phyloP scores from a whole-genome alignment of 352 stramenopile genomes.

The Globisporangium splendens region DNA sequence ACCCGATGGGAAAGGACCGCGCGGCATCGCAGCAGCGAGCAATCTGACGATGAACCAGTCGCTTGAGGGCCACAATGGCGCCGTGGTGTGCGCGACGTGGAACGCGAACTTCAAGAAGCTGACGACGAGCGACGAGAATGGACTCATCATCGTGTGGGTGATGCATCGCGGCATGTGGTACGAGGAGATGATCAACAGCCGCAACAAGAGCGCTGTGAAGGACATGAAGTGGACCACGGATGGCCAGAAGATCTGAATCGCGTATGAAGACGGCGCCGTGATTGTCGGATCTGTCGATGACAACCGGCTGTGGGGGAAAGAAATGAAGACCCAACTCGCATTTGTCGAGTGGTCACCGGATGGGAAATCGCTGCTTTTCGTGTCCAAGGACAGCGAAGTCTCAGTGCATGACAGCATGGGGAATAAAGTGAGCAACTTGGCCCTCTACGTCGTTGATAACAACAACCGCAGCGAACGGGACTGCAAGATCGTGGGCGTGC shows the following conservation, averaged over 20 bases:
- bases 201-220: constrained; percentile 92
- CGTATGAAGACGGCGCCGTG: constrained; percentile 92
- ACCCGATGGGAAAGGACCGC: constrained; percentile 63
- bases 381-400: constrained; percentile 81
- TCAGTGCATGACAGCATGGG: constrained; percentile 85
- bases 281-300: constrained; percentile 94
- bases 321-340: constrained; percentile 88
- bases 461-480: constrained; percentile 30
- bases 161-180: constrained; percentile 93
- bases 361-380: constrained; percentile 86
- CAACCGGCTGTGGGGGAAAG: constrained; percentile 93
- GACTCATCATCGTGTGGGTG: constrained; percentile 96
- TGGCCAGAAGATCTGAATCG: constrained; percentile 94
- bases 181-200: constrained; percentile 97
- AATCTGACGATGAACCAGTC: constrained; percentile 96
- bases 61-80: constrained; percentile 90
- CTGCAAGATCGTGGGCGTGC: constrained; percentile 79
- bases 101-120: constrained; percentile 94
- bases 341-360: constrained; percentile 95
- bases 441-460: constrained; percentile 71
- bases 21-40: constrained; percentile 81
- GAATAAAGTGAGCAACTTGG: constrained; percentile 81
- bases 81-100: constrained; percentile 91
- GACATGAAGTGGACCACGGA: constrained; percentile 95
- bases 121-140: constrained; percentile 93